Base-by-base conservation (phyloP, 1,139 yeast genomes). In the Yamadazyma atlantica region DNA sequence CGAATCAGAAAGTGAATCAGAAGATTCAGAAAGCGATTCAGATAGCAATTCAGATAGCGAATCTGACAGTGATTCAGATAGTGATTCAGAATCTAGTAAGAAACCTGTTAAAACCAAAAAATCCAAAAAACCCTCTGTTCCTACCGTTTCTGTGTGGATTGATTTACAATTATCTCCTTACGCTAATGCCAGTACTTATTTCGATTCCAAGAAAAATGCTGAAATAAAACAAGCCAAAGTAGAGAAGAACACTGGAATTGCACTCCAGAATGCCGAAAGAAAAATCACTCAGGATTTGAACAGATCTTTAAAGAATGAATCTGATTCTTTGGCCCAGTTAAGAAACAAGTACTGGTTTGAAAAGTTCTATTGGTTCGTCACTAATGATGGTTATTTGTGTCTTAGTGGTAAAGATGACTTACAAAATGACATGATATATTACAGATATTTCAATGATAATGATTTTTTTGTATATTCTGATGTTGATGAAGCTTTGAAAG, bases 331-430 rank as follows among this genome's bases (percentile, higher is more conserved):
- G 42, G 82, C 78, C 44, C 80, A 76, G 27, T 67, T 85, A 23
- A 73, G 97, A 36, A 74, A 78, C 4, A 87, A 88, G 34, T 83
- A 70, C 52, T 90, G 97, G 86, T 94, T 94, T 64, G 98, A 92
- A 55, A 92, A 92, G 58, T 92, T 85, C 57, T 81, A 71, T 54
- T 92, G 98, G 98, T 92, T 92, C 55, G 73, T 89, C 22, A 77
- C 96, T 0, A 82, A 83, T 46, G 97, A 92, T 56, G 95, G 95
- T 0, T 89, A 86, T 53, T 66, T 92, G 38, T 86, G 95, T 45
- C 60, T 92, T 36, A 89, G 92, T 34, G 97, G 97, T 1, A 79
- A 88, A 46, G 97, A 94, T 55, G 76, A 74, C 16, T 60, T 78
- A n/a, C 97, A 92, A 56, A 74, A 79, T n/a, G 96, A 89, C 52